Percentiles rank a stretch among this genome's conserved stretches.
These are phyloP conservation scores for Astrothelium subdiscretum DNA, from an alignment of 495 filamentous ascomycete genomes.

Conservation along the genomic window DNA sequence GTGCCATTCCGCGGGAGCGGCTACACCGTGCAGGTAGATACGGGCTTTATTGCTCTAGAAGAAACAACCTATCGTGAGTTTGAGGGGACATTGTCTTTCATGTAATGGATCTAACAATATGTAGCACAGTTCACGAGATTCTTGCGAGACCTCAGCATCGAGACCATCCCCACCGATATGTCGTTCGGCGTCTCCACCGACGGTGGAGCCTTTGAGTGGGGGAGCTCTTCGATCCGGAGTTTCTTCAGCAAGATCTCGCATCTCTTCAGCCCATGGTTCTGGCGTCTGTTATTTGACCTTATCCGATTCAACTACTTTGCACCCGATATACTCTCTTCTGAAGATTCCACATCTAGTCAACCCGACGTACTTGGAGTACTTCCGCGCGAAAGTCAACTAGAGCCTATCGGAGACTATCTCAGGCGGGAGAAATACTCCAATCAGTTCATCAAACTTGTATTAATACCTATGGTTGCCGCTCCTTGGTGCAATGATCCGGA, in stretches of 20 bases:
- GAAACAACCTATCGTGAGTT: neutral
- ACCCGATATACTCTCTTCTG: neutral
- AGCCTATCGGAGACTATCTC: neutral
- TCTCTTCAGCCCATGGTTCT: neutral
- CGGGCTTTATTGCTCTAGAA: neutral
- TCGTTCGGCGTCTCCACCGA: neutral
- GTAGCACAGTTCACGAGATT: neutral
- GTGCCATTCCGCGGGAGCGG: neutral
- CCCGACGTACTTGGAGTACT: neutral
- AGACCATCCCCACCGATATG: neutral
- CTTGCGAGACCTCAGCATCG: neutral
- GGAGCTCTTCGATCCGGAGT: neutral
- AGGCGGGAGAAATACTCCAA: neutral
- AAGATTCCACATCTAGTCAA: neutral
- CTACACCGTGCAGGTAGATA: neutral
- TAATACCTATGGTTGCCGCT: neutral
- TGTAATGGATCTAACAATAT: neutral
- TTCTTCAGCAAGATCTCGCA: neutral
- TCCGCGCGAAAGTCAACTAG: neutral
- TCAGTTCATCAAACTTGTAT: neutral
- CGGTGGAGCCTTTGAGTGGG: neutral
- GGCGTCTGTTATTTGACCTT: neutral
- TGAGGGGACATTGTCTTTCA: neutral
- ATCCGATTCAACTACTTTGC: neutral
- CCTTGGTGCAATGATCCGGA: neutral